Base-by-base conservation (phyloP, 805 yeast genomes). In the Wickerhamomyces hampshirensis region DNA sequence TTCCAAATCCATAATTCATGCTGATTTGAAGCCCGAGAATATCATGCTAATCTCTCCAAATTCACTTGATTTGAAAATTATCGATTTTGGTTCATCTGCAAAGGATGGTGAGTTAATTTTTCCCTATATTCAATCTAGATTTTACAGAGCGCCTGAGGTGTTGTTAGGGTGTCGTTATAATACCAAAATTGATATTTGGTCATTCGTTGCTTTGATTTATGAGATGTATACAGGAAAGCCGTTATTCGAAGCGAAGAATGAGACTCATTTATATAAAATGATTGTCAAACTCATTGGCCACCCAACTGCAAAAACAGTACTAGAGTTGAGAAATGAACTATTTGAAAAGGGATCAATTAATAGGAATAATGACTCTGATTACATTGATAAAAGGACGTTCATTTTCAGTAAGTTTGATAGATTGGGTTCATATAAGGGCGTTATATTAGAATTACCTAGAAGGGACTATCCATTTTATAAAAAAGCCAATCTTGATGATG, bases 111-210 rank as follows among this genome's bases (percentile, higher is more conserved):
- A 80, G 50, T 73, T 83, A 11, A 76, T 84, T 1, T 91, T 83
- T 45, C 80, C 93, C 18, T 86, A 86, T 55, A 87, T 86, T 37
- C 93, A 93, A 60, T 83, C 91, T 1, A 57, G 94, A 33, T 84
- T 76, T 48, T 84, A 84, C 52, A 59, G 94, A 35, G 87, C 93
- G 0, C 94, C 94, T 0, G 94, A 84, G 51, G 80, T 84, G 5
- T 60, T 80, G 9, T 37, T 84, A 4, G 93, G 91, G 1, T 73
- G 83, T 9, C 62, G 76, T 23, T 83, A 82, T 65, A 52, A 84
- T 11, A 85, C 95, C 0, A 81, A 89, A 17, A 87, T 86, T 44
- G 96, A 86, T 59, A 81, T 87, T 58, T 86, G 96, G 96, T 84
- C 95, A 9, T 86, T 91, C 6, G 94, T 91, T 8, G 81, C 93